Evolutionary conservation across 495 filamentous ascomycete genomes (phyloP).

Genomic region (Annulohypoxylon moriforme): DNA sequence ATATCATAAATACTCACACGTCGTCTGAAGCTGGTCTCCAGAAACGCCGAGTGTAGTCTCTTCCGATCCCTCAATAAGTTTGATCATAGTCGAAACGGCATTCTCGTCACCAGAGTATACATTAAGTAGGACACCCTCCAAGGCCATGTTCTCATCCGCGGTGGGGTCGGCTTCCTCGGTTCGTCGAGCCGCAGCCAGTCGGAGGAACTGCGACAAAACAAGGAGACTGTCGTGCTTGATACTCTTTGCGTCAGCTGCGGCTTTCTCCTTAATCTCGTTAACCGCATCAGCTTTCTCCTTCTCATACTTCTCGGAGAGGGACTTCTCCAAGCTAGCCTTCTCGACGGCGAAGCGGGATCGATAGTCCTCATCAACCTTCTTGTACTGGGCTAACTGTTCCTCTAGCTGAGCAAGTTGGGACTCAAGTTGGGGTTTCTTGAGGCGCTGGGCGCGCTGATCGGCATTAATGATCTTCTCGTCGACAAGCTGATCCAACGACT

Average conservation of each 20-base stretch:
- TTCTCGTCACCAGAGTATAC: constrained; percentile 88
- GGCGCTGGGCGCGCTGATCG: constrained; percentile 88
- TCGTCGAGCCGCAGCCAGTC: constrained; percentile 78
- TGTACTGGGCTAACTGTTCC: constrained; percentile 85
- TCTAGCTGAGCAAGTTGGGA: constrained; percentile 78
- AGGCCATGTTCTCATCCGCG: constrained; percentile 79
- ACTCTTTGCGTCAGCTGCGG: constrained; percentile 66
- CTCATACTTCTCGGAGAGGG: constrained; percentile 75
- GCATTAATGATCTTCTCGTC: constrained; percentile 84
- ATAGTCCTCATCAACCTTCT: constrained; percentile 83
- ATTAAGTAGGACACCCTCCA: constrained; percentile 88
- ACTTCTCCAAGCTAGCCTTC: constrained; percentile 77
- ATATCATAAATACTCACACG: constrained; percentile 65
- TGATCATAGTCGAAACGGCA: constrained; percentile 84
- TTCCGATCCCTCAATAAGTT: constrained; percentile 82
- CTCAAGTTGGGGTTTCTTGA: constrained; percentile 90
- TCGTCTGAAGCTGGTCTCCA: constrained; percentile 71
- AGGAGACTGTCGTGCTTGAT: constrained; percentile 68
- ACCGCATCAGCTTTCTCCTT: constrained; percentile 72
- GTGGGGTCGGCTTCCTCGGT: constrained; percentile 70
- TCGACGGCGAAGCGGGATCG: constrained; percentile 73
- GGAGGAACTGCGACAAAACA: constrained; percentile 80
- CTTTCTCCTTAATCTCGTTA: constrained; percentile 64
- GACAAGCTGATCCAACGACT: constrained; percentile 87
- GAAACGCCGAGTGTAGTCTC: constrained; percentile 75